Conservation (phyloP, 2,329 filamentous ascomycete species). For the Aspergillus sergii region DNA sequence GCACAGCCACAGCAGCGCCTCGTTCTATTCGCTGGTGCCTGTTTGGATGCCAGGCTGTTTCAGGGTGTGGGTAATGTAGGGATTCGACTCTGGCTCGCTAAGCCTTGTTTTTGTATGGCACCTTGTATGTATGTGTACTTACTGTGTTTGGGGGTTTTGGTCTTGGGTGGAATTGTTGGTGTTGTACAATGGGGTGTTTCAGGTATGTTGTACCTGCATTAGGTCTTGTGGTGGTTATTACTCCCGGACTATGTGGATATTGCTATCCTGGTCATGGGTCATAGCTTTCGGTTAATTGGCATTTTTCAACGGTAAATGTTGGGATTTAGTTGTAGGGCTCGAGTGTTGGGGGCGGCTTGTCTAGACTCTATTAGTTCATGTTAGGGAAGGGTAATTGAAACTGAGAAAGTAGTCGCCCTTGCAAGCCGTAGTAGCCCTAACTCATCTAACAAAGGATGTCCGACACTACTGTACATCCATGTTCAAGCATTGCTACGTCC, state of each 20-base stretch:
- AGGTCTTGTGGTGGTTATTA: neutral
- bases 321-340: no score
- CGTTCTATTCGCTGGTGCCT: neutral
- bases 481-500: neutral
- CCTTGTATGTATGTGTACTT: no score
- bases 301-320: no score
- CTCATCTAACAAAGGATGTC: neutral
- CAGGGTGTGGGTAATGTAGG: neutral
- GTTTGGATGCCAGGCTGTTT: neutral
- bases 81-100: neutral
- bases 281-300: no score
- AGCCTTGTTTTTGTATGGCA: no score
- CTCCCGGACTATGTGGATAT: no score
- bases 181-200: neutral
- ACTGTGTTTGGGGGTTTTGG: no score
- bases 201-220: neutral
- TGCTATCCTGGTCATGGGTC: no score
- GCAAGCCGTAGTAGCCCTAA: neutral
- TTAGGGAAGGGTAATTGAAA: no score
- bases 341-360: no score
- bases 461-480: no score
- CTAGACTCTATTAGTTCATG: no score
- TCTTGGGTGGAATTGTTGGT: neutral
- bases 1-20: slow-evolving; percentile 11
- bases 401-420: neutral